phyloP scores from a whole-genome alignment of 139 green algal species.

The Penium margaritaceum region DNA sequence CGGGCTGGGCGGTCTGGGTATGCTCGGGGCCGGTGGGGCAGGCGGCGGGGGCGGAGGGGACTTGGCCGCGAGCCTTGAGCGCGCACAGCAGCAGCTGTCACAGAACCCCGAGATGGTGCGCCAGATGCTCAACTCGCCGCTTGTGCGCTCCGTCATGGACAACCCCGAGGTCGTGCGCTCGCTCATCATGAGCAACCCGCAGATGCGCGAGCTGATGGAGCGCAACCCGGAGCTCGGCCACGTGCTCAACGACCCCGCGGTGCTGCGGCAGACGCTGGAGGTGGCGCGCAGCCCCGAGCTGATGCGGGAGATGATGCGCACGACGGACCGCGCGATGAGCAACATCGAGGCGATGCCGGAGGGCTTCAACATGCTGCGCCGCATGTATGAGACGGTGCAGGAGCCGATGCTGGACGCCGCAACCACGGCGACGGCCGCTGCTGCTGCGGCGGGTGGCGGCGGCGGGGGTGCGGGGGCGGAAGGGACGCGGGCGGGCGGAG shows the following conservation, averaged over 20 bases:
- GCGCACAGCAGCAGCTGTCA: conserved; percentile 43
- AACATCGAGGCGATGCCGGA: conserved; percentile 91
- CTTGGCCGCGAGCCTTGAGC: too few species aligned
- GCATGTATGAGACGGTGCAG: conserved; percentile 82
- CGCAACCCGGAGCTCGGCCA: conserved; percentile 81
- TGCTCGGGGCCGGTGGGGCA: neutral
- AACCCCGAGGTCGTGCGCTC: conserved; percentile 77
- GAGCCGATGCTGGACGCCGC: conserved; percentile 74
- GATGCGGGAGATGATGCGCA: conserved; percentile 88
- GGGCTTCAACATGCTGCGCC: conserved; percentile 87
- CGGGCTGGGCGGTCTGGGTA: neutral
- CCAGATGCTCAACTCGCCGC: conserved; percentile 64
- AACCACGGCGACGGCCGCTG: conserved; percentile 8
- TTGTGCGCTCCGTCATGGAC: conserved; percentile 64
- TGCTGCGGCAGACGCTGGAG: conserved; percentile 71
- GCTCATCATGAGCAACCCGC: conserved; percentile 71
- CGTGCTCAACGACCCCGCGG: conserved; percentile 78
- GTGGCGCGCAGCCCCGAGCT: conserved; percentile 79
- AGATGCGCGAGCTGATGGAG: conserved; percentile 71
- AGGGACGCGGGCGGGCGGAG: conserved; percentile 1
- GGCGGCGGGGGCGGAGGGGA: neutral
- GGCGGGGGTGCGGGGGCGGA: neutral
- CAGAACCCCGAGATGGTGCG: conserved; percentile 56
- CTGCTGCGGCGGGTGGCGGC: conserved; percentile 6
- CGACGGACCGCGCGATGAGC: conserved; percentile 62